phyloP scores from a whole-genome alignment of 768 basidiomycete genomes.

The Kondoa malvinella region DNA sequence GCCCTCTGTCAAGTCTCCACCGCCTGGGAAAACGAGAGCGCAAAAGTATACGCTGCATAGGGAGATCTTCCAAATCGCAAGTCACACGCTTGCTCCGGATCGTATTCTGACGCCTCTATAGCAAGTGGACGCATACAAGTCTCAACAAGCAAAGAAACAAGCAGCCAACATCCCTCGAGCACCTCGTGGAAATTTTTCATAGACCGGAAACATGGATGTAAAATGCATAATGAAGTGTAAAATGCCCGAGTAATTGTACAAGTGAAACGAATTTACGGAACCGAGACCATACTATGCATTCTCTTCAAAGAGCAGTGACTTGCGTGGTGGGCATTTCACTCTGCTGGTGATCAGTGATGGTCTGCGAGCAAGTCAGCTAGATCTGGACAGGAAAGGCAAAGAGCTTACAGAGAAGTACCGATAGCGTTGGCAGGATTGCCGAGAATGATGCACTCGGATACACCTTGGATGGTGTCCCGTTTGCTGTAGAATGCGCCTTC shows the following conservation, averaged over 20 bases:
- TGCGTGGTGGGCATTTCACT: constrained; percentile 29
- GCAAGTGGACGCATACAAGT: constrained; percentile 8
- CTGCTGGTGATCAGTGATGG: constrained; percentile 34
- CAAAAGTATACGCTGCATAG: not conserved
- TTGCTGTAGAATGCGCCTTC: constrained; percentile 94
- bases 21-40: too few relatives aligned
- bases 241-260: not conserved
- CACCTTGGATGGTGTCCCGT: constrained; percentile 82
- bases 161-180: not conserved
- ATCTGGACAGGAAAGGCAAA: constrained; percentile 25
- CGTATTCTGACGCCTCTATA: constrained; percentile 7
- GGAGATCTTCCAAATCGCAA: not conserved
- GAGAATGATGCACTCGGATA: constrained; percentile 98
- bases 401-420: constrained; percentile 27
- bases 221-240: constrained; percentile 1
- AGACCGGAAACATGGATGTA: not conserved
- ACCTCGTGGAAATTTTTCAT: not conserved
- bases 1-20: not conserved
- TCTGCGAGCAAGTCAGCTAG: constrained; percentile 20
- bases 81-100: constrained; percentile 9
- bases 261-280: not conserved
- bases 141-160: not conserved
- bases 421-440: constrained; percentile 26
- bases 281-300: not conserved
- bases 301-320: constrained; percentile 33